Base-by-base conservation (phyloP, 306 rosid species). In the Rosa multiflora region DNA sequence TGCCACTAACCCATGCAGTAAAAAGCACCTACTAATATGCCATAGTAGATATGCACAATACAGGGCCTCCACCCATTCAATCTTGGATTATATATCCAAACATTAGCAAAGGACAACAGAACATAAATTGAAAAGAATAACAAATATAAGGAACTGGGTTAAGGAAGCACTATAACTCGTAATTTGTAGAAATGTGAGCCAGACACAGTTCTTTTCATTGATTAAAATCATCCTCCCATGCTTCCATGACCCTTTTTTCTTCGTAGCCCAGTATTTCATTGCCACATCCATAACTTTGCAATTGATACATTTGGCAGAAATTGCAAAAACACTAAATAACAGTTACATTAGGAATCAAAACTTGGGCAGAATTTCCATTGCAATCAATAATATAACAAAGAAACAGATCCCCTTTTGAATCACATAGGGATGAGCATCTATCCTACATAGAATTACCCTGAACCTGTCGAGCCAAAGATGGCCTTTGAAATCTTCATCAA, bases 21-120 rank as follows among this genome's bases (percentile, higher is more conserved):
- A 14, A 5, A 58, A 46, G 9, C 20, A 29, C 11, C 35, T 5
- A 8, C 4, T 73, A 17, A 2, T 5, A 49, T 71, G 47, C 8
- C 32, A 5, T 7, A 5, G 32, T 14, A 59, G 15, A 59, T 10
- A 59, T 7, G 69, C 42, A 44, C 6, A 8, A 23, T 21, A 2
- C 51, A 37, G 23, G 32, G 35, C 8, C 37, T 42, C 53, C 52
- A 9, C 35, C 52, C n/a, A 70, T 12, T 23, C 21, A 70, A 44
- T 35, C 55, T 56, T 23, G 14, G 55, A 42, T 58, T 52, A 42
- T 56, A 21, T 14, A 74, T 74, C 69, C 78, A 74, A 75, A 15
- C 18, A 61, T 5, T 46, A 4, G 44, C 42, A 43, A 58, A 42
- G 42, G 44, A 2, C 8, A 8, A 44, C 35, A 14, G 6, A 58